A percentile compares a stretch with the other conserved stretches of the same genome.
Conservation (phyloP, 306 rosid genomes). For the Pueraria montana region DNA sequence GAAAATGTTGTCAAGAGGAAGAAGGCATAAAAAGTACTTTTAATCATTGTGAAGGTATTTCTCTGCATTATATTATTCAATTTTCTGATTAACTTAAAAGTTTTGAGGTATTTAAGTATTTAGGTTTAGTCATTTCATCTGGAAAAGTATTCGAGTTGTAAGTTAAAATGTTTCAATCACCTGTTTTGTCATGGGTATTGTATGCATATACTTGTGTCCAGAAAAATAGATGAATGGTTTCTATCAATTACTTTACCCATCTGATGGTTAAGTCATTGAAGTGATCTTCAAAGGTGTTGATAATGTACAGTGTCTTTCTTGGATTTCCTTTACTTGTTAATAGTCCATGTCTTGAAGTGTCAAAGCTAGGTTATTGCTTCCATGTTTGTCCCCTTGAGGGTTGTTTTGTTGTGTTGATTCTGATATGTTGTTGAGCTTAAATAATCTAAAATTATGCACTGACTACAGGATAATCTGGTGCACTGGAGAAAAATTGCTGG, state of each 20-base stretch:
- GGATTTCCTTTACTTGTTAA: conserved; percentile 73
- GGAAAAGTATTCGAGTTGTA: background rate
- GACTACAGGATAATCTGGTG: conserved; percentile 49
- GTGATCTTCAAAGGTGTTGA: background rate
- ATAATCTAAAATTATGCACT: conserved; percentile 22
- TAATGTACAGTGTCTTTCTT: conserved; percentile 10
- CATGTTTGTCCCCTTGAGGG: too few relatives aligned
- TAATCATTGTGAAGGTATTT: conserved; percentile 78
- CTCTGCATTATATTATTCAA: conserved; percentile 32
- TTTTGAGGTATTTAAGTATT: background rate
- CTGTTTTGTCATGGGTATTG: background rate
- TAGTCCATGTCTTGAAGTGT: conserved; percentile 65
- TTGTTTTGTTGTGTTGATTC: too few relatives aligned
- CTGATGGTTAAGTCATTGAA: conserved; percentile 24
- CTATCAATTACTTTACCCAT: background rate
- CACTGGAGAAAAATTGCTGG: conserved; percentile 34
- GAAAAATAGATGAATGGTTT: background rate
- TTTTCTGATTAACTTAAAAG: conserved; percentile 3
- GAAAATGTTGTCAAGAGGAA: conserved; percentile 85
- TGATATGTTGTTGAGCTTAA: conserved; percentile 5
- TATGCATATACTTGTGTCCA: conserved; percentile 19
- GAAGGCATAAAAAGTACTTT: conserved; percentile 94
- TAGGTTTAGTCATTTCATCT: conserved; percentile 15
- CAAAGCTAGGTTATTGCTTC: background rate
- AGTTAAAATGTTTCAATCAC: background rate